Evolutionary conservation across 2,329 filamentous ascomycete species (phyloP), one percentile per base, ranked within the genome.

Genomic region (Arthroderma sp.): DNA sequence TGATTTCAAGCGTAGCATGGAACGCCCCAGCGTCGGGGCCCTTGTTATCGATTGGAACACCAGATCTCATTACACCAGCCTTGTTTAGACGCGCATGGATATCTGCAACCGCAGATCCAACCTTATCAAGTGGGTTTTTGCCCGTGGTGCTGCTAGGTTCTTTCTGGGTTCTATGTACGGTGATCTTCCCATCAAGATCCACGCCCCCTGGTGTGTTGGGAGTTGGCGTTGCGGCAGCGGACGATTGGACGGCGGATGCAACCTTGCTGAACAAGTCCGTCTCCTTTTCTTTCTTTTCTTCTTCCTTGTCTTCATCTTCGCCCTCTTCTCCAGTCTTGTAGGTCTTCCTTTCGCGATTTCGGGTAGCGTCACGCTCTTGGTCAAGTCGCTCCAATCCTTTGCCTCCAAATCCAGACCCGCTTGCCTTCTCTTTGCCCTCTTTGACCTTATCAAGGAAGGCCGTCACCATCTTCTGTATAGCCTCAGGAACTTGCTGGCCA

Each of bases 1-100:
- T 98, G 81, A 98, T 98, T 73, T 97, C 93, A 61, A 98, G 79
- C 2, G 91, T 97, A 15, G 93, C 91, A 71, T 98, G 93, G 79
- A 90, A 98, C 0, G 91, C 90, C 55, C 93, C 93, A 2, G 93
- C 93, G 71, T 98, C 93, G 0, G 93, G 93, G 0, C 93, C 93
- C 73, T 96, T 96, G 76, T 98, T 98, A 76, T 98, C 93, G 68
- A 96, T 94, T 6, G 93, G 90, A 61, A 95, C 91, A 13, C 93
- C 93, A 2, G 88, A 86, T 60, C 93, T 86, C 66, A 96, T 85
- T 69, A 93, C 87, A 37, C 91, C 91, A 35, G 89, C 88, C 65
- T 89, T 88, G 67, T 88, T 91, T 39, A 98, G 80, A 63, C 93
- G 89, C 60, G 85, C 85, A 71, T 95, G 91, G 74, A 98, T 95